Percentiles rank a stretch among this genome's conserved stretches.
phyloP scores from a whole-genome alignment of 148 eudicot genomes.

The Camellia lanceoleosa region DNA sequence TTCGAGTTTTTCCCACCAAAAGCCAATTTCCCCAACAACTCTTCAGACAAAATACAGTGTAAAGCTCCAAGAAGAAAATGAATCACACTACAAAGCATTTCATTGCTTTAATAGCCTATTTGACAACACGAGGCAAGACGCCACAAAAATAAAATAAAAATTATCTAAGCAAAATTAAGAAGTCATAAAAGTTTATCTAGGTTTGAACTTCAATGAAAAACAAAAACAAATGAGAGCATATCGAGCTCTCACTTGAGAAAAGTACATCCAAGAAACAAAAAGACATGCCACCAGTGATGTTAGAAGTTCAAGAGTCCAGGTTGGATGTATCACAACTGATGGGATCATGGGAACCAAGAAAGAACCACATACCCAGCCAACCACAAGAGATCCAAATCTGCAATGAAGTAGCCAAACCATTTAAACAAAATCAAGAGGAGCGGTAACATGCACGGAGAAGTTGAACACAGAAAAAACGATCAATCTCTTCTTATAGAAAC shows the following conservation, averaged over 20 bases:
- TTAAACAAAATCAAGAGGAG: background rate
- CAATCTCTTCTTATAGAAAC: slow-evolving; percentile 12
- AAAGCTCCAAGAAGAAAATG: background rate
- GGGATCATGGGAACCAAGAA: slow-evolving; percentile 72
- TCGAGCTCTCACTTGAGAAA: slow-evolving; percentile 59
- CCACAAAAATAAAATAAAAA: background rate
- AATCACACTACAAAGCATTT: background rate
- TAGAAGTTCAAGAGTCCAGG: slow-evolving; percentile 87
- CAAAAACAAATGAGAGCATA: too few relatives aligned
- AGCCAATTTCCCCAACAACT: too few relatives aligned
- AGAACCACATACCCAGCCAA: slow-evolving; percentile 86
- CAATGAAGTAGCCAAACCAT: slow-evolving; percentile 4
- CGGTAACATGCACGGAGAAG: background rate
- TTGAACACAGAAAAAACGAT: background rate
- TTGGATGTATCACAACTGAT: slow-evolving; percentile 52
- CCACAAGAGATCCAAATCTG: slow-evolving; percentile 90
- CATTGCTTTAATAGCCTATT: background rate
- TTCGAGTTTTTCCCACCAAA: too few relatives aligned
- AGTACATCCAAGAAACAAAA: slow-evolving; percentile 82
- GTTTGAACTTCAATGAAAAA: background rate
- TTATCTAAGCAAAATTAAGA: background rate
- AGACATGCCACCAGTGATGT: slow-evolving; percentile 64
- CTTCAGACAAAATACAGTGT: background rate
- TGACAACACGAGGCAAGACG: background rate
- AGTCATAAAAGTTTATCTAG: background rate